A percentile compares a stretch with the other conserved stretches of the same genome.
phyloP scores from a whole-genome alignment of 108 stramenopile species.

The Pseudonitzschia multistriata region DNA sequence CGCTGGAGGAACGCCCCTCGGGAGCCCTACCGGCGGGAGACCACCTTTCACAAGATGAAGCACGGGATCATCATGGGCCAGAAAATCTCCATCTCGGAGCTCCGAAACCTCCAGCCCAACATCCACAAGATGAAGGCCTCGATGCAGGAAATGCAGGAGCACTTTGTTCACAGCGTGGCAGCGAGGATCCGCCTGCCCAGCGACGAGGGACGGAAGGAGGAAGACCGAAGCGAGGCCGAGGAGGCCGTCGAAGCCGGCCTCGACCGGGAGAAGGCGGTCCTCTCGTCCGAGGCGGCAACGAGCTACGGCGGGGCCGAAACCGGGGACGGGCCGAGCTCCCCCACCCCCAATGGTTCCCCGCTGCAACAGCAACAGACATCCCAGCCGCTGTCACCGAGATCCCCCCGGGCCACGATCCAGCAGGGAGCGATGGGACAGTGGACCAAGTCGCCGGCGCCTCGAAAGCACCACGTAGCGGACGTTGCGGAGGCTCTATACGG shows the following conservation, averaged over 20 bases:
- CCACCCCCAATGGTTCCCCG: background rate
- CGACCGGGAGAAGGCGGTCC: no score
- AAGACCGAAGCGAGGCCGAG: no score
- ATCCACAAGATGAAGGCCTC: slow-evolving; percentile 47
- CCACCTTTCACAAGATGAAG: slow-evolving; percentile 69
- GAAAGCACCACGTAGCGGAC: no score
- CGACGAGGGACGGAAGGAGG: no score
- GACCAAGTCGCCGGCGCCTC: slow-evolving; percentile 15
- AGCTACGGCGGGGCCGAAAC: slow-evolving; percentile 29
- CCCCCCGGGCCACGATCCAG: slow-evolving; percentile 2
- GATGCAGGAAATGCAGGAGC: slow-evolving; percentile 21
- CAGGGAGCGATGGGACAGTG: slow-evolving; percentile 15
- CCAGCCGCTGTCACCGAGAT: background rate
- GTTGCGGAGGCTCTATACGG: no score
- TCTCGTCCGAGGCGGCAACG: slow-evolving; percentile 9
- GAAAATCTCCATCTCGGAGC: no score
- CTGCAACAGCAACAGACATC: background rate
- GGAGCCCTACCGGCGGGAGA: slow-evolving; percentile 66
- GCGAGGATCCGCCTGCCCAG: background rate
- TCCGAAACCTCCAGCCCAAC: no score
- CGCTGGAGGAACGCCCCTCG: slow-evolving; percentile 45
- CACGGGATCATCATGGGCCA: no score
- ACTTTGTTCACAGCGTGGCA: background rate
- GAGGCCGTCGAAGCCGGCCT: no score
- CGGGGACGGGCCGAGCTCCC: background rate